Conservation (phyloP, 73 alveolate species). For the Paramecium tetraurelia region DNA sequence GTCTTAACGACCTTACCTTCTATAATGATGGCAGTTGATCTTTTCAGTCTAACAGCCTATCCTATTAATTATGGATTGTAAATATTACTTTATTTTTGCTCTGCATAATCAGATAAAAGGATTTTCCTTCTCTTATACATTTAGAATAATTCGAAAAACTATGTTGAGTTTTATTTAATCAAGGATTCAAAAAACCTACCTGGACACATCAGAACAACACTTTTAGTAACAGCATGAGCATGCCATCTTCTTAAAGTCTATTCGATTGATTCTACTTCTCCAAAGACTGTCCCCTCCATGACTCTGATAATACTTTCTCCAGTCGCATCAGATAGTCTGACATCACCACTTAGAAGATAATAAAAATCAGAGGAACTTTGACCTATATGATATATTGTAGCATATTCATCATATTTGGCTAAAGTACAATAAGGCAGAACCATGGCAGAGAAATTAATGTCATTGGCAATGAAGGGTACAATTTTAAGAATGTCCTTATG, state of each 20-base stretch:
- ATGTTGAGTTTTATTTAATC: not conserved
- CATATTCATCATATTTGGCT: not conserved
- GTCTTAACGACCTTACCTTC: not conserved
- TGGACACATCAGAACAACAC: not conserved
- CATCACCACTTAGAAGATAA: conserved; percentile 54
- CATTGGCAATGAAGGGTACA: conserved; percentile 45
- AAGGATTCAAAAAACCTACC: not conserved
- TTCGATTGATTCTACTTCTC: conserved; percentile 59
- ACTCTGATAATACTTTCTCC: conserved; percentile 22
- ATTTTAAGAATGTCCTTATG: conserved; percentile 12
- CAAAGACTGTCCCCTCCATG: conserved; percentile 59
- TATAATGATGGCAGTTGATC: not conserved
- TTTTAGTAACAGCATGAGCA: conserved; percentile 23
- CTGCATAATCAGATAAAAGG: not conserved
- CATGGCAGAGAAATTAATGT: not conserved
- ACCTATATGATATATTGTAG: conserved; percentile 36
- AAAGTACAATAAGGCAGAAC: conserved; percentile 9
- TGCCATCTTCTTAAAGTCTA: conserved; percentile 34
- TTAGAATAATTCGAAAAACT: not conserved
- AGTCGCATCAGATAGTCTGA: conserved; percentile 27
- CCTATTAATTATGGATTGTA: not conserved
- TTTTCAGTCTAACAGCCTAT: not conserved
- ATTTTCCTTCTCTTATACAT: conserved; percentile 12
- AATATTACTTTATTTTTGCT: not conserved
- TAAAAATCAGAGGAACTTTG: conserved; percentile 53